Percentiles rank a stretch among this genome's conserved stretches.
Evolutionary conservation across 2,329 filamentous ascomycete genomes (phyloP).

Genomic region (Zasmidium citrigriseum): DNA sequence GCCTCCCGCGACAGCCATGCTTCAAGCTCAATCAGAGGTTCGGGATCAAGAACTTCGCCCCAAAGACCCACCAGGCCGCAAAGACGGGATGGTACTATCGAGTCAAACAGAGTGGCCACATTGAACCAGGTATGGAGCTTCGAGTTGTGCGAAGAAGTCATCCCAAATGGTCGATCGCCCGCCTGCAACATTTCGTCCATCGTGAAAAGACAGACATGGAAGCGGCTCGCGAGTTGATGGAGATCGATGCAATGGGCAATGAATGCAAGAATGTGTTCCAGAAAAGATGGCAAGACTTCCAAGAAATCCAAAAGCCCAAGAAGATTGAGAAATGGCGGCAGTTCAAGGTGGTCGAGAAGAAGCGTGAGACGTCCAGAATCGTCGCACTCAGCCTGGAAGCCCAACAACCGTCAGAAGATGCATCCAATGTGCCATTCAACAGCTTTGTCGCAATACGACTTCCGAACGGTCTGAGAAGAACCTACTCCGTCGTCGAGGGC

Average conservation of each 20-base stretch:
- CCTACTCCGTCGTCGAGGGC: not conserved
- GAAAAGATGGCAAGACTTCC: not conserved
- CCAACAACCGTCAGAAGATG: not conserved
- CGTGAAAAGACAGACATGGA: not conserved
- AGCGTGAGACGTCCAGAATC: not conserved
- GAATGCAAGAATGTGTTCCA: not conserved
- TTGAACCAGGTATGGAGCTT: not conserved
- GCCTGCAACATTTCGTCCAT: not conserved
- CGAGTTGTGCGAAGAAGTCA: not conserved
- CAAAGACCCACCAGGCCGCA: not conserved
- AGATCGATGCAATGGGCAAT: not conserved
- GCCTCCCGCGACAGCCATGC: not conserved
- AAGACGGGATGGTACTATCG: not conserved
- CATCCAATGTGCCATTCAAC: not conserved
- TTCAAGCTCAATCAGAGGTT: not conserved
- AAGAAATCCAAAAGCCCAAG: not conserved
- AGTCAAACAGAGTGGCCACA: not conserved
- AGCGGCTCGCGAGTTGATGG: not conserved
- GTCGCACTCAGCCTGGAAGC: not conserved
- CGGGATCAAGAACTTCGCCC: not conserved
- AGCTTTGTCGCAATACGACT: not conserved
- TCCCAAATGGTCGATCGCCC: not conserved
- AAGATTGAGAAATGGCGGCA: not conserved
- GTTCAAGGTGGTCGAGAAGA: not conserved
- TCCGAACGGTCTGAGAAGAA: not conserved